Percentiles rank a stretch among this genome's conserved stretches.
phyloP scores from a whole-genome alignment of 192 early-diverging fungal genomes.

The Coemansia umbellata region DNA sequence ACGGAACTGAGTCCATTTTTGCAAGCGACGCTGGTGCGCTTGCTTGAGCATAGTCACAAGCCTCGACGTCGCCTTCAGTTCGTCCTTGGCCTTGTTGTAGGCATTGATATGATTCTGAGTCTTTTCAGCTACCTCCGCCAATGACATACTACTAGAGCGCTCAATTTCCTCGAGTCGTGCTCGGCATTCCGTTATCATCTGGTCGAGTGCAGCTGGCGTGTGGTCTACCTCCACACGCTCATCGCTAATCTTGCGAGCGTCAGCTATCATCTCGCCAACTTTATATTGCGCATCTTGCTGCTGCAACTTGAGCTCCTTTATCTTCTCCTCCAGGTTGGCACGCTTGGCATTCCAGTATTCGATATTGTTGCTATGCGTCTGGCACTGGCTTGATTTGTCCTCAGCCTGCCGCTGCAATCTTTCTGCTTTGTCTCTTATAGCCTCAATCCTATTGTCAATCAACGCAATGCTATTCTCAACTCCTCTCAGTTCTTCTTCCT shows the following conservation, averaged over 20 bases:
- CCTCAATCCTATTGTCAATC: constrained; percentile 33
- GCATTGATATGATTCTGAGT: constrained; percentile 45
- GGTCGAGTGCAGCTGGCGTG: constrained; percentile 54
- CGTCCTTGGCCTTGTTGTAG: constrained; percentile 56
- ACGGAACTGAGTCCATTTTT: constrained; percentile 65
- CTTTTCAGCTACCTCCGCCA: constrained; percentile 62
- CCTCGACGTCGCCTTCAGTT: constrained; percentile 48
- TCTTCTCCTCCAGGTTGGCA: constrained; percentile 22
- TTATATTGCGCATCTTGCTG: constrained; percentile 20
- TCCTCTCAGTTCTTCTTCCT: constrained; percentile 38
- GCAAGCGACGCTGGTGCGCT: constrained; percentile 57
- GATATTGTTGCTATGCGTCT: constrained; percentile 40
- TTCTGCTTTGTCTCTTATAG: constrained; percentile 23
- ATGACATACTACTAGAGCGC: constrained; percentile 52
- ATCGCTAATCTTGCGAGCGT: constrained; percentile 56
- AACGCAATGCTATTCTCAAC: constrained; percentile 14
- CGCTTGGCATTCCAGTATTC: constrained; percentile 57
- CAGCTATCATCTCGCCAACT: constrained; percentile 45
- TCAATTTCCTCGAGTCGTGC: constrained; percentile 56
- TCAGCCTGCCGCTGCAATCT: constrained; percentile 35
- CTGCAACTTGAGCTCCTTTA: constrained; percentile 15
- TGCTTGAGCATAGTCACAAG: constrained; percentile 54
- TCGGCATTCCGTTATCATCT: constrained; percentile 54
- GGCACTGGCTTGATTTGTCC: constrained; percentile 19
- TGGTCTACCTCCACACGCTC: constrained; percentile 60